These are phyloP conservation scores for Emmonsiellopsis sp. DNA, from an alignment of 2,329 filamentous ascomycete genomes.

Conservation along the genomic window DNA sequence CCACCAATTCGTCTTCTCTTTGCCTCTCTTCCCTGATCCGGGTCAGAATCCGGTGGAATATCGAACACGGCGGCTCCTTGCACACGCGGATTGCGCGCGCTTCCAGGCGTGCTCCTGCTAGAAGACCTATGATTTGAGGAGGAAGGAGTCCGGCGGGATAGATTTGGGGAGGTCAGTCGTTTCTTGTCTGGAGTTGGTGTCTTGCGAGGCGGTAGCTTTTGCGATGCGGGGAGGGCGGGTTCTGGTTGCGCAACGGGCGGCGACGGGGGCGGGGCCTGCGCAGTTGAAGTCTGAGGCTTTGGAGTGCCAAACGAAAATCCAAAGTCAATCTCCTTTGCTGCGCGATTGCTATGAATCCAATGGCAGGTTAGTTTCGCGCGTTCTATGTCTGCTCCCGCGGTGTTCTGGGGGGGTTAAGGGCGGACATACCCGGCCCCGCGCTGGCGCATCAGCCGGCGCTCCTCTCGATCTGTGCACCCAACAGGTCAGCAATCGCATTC, in stretches of 20 bases:
- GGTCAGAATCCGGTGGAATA: conserved; percentile 24
- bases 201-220: conserved; percentile 4
- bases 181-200: conserved; percentile 9
- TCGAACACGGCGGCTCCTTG: conserved; percentile 28
- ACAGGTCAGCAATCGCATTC: conserved; percentile 1
- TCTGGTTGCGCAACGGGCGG: conserved; percentile 8
- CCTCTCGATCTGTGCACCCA: conserved; percentile 38
- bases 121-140: conserved; percentile 10
- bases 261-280: conserved; percentile 14
- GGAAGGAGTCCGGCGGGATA: conserved; percentile 13
- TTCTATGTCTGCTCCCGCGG: neutral
- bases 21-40: conserved; percentile 13
- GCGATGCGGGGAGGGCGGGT: neutral
- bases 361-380: conserved; percentile 3
- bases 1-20: conserved; percentile 14
- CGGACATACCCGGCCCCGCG: conserved; percentile 47
- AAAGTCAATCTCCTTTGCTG: conserved; percentile 41
- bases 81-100: conserved; percentile 23
- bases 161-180: conserved; percentile 10
- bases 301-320: conserved; percentile 40
- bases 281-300: conserved; percentile 17
- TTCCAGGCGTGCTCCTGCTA: conserved; percentile 21
- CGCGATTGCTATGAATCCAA: conserved; percentile 33
- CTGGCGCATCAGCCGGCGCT: conserved; percentile 49
- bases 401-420: neutral